phyloP scores from a whole-genome alignment of 108 stramenopile genomes.

The Stephanodiscus minutulus region DNA sequence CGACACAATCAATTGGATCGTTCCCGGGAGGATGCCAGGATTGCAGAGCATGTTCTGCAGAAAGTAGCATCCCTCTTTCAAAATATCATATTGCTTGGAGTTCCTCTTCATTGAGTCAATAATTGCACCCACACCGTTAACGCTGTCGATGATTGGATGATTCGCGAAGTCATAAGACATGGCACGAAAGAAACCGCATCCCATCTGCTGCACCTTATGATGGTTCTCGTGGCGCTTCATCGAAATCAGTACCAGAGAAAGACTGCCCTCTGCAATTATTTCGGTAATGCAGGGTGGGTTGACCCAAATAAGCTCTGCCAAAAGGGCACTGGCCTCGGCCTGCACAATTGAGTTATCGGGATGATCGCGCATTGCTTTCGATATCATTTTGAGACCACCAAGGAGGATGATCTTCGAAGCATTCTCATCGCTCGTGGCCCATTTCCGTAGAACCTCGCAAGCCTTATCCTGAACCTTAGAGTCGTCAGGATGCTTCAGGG shows the following conservation, averaged over 20 bases:
- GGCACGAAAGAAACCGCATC: slow-evolving; percentile 38
- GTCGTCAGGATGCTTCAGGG: slow-evolving; percentile 14
- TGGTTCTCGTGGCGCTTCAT: slow-evolving; percentile 25
- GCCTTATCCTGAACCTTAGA: slow-evolving; percentile 35
- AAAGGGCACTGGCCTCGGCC: slow-evolving; percentile 27
- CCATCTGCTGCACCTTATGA: slow-evolving; percentile 31
- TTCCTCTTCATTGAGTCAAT: slow-evolving; percentile 35
- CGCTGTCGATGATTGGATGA: slow-evolving; percentile 23
- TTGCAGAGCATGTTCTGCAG: slow-evolving; percentile 13
- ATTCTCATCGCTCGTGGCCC: slow-evolving; percentile 10
- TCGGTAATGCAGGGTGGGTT: slow-evolving; percentile 15
- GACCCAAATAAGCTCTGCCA: slow-evolving; percentile 20
- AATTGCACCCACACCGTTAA: slow-evolving; percentile 35
- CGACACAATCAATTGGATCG: neutral
- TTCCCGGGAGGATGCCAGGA: neutral
- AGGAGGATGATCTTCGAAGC: slow-evolving; percentile 27
- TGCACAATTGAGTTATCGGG: slow-evolving; percentile 10
- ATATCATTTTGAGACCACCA: slow-evolving; percentile 28
- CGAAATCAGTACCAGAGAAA: slow-evolving; percentile 21
- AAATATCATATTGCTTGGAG: slow-evolving; percentile 15
- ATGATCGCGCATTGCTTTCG: slow-evolving; percentile 34
- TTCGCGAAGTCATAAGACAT: slow-evolving; percentile 43
- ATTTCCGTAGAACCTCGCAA: slow-evolving; percentile 21
- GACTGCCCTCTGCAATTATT: slow-evolving; percentile 26
- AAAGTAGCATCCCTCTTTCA: slow-evolving; percentile 32